Evolutionary conservation across 306 rosid species (phyloP), one percentile per base, ranked within the genome.

Genomic region (Echinosophora koreensis): DNA sequence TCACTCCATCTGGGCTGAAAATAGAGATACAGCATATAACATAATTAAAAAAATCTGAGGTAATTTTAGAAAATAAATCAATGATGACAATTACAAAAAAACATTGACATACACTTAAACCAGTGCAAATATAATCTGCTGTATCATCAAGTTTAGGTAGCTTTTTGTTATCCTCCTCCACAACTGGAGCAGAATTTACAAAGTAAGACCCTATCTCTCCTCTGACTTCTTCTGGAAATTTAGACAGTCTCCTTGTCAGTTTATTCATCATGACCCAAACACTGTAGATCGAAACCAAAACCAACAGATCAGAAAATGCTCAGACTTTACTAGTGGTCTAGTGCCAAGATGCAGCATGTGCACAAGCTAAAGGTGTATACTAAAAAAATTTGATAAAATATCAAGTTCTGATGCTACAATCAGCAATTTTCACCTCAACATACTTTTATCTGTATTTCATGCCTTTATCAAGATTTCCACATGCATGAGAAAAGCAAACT

Each of bases 261-360:
- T 92, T 95, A 88, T 95, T 92, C 99, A 95, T 95, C 97, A 90
- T 92, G 84, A 95, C 99, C 90, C 96, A 90, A 69, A 95, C 89
- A 91, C 99, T 95, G 90, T 66, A 75, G 38, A 84, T 17, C 77
- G 76, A 68, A 80, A 84, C 37, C 51, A 73, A 64, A 86, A 79
- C 60, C 79, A 77, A 42, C 14, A 44, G 2, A 47, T 64, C 41
- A 81, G 39, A 81, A 35, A 41, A 77, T 35, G 28, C 66, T 34
- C 4, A 68, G 69, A 47, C 57, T 57, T 74, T 68, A 28, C 28
- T 2, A 47, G 62, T 30, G 17, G 60, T 77, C 35, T 2, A 47
- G 52, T 42, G 17, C 65, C 81, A 66, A 28, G 32, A 34, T 42
- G 78, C 76, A 28, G 44, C 66, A 73, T 51, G 41, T 30, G 16